A percentile compares a stretch with the other conserved stretches of the same genome.
Conservation (phyloP, 805 yeast genomes). For the Zygoascus ofunaensis region DNA sequence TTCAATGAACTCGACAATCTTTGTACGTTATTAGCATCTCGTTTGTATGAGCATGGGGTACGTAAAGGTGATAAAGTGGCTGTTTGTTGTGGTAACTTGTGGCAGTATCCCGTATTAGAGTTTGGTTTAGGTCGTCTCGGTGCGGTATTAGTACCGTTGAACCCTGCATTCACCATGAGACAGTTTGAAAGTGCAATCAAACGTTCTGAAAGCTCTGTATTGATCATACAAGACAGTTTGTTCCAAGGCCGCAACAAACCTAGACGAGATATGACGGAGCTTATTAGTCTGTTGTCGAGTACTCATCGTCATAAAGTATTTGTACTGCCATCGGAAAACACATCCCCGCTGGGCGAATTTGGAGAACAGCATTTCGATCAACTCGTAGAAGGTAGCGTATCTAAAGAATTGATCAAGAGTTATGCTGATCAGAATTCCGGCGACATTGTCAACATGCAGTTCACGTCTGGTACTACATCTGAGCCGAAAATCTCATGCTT, state of each 20-base stretch:
- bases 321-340: neutral
- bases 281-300: conserved; percentile 1
- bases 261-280: conserved; percentile 11
- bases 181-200: conserved; percentile 21
- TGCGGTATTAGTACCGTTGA: conserved; percentile 24
- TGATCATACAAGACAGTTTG: conserved; percentile 19
- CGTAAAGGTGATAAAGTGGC: conserved; percentile 22
- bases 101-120: conserved; percentile 25
- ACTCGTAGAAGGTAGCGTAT: neutral
- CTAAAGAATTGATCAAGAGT: neutral
- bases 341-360: neutral
- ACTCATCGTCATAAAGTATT: neutral
- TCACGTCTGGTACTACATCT: conserved; percentile 27
- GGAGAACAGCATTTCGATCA: conserved; percentile 2
- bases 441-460: conserved; percentile 25
- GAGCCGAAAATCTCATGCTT: conserved; percentile 23
- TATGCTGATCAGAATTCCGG: conserved; percentile 6
- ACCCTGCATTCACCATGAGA: conserved; percentile 23
- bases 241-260: conserved; percentile 14
- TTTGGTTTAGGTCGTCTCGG: conserved; percentile 24
- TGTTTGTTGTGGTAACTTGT: conserved; percentile 23
- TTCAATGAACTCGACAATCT: conserved; percentile 16
- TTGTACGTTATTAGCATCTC: conserved; percentile 15
- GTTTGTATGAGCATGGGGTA: conserved; percentile 13
- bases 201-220: conserved; percentile 17